Conservation (phyloP, 1,284 basidiomycete species). For the Ganoderma boninense region DNA sequence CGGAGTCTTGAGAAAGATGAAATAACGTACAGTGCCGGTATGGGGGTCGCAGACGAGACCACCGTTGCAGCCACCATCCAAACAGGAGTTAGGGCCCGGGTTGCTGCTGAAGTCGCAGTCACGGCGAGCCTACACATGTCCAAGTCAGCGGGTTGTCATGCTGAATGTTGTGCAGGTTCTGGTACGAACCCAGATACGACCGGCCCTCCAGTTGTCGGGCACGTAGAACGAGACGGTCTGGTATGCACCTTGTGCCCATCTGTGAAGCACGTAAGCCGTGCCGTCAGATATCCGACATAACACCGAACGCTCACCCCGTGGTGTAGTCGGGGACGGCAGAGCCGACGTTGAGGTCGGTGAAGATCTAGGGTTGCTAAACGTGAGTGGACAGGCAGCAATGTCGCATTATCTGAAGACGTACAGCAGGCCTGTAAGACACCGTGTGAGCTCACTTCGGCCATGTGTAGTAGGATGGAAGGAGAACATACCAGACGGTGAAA, state of each 20-base stretch:
- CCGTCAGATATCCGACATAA: slow-evolving; percentile 21
- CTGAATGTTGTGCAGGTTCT: neutral
- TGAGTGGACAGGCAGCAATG: neutral
- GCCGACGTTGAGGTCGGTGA: slow-evolving; percentile 44
- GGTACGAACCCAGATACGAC: slow-evolving; percentile 47
- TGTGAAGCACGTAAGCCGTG: slow-evolving; percentile 30
- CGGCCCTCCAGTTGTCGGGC: slow-evolving; percentile 48
- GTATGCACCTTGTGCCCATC: slow-evolving; percentile 45
- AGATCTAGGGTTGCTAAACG: slow-evolving; percentile 33
- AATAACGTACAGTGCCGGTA: slow-evolving; percentile 45
- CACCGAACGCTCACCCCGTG: slow-evolving; percentile 42
- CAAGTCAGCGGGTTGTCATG: neutral
- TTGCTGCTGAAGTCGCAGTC: slow-evolving; percentile 52
- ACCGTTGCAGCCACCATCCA: slow-evolving; percentile 55
- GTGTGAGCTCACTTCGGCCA: neutral
- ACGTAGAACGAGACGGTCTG: slow-evolving; percentile 44
- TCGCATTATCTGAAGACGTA: slow-evolving; percentile 21
- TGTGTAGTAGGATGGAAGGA: neutral
- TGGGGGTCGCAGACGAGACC: slow-evolving; percentile 52
- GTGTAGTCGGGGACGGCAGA: slow-evolving; percentile 36
- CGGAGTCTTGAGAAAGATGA: neutral
- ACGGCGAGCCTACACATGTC: slow-evolving; percentile 47
- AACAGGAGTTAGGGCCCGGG: slow-evolving; percentile 52
- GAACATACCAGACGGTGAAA: slow-evolving; percentile 27
- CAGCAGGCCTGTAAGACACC: slow-evolving; percentile 40